A percentile compares a stretch with the other conserved stretches of the same genome.
These are phyloP conservation scores for Leccinum angustisporum DNA, from an alignment of 1,284 basidiomycete genomes.

Conservation along the genomic window DNA sequence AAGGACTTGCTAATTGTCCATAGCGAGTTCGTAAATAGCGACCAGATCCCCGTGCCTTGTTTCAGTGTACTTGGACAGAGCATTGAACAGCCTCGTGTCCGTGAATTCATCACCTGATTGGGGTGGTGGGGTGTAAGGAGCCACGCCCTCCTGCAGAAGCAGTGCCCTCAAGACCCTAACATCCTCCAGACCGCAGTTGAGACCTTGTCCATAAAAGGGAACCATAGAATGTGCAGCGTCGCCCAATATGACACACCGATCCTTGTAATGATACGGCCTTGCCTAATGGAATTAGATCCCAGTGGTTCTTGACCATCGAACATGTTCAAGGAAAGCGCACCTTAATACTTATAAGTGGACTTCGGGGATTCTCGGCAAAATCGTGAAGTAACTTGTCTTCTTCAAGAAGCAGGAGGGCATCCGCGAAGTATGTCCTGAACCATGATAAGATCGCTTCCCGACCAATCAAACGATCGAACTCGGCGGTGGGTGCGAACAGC, in stretches of 20 bases:
- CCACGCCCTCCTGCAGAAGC: slow-evolving; percentile 69
- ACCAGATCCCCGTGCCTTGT: slow-evolving; percentile 84
- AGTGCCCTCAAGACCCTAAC: slow-evolving; percentile 85
- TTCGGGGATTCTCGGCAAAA: slow-evolving; percentile 82
- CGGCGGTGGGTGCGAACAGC: slow-evolving; percentile 84
- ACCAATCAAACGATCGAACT: slow-evolving; percentile 69
- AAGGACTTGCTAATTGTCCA: slow-evolving; percentile 88
- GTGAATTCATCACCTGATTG: slow-evolving; percentile 39
- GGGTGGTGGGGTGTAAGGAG: slow-evolving; percentile 35
- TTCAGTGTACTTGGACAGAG: slow-evolving; percentile 76
- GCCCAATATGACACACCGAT: slow-evolving; percentile 86
- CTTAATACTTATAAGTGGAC: slow-evolving; percentile 89
- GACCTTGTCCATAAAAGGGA: slow-evolving; percentile 97
- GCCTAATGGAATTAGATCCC: slow-evolving; percentile 49
- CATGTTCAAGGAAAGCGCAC: slow-evolving; percentile 45
- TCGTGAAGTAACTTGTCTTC: slow-evolving; percentile 73
- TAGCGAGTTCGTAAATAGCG: slow-evolving; percentile 89
- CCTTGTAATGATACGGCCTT: slow-evolving; percentile 87
- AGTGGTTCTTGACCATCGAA: slow-evolving; percentile 12
- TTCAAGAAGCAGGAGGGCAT: slow-evolving; percentile 84
- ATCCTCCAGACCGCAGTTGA: slow-evolving; percentile 98
- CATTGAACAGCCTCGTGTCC: slow-evolving; percentile 61
- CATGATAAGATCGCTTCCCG: slow-evolving; percentile 67
- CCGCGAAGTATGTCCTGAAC: slow-evolving; percentile 86
- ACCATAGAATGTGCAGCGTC: slow-evolving; percentile 98